Conservation (phyloP, 768 basidiomycete species). For the Lanmaoa pseudosensibilis region DNA sequence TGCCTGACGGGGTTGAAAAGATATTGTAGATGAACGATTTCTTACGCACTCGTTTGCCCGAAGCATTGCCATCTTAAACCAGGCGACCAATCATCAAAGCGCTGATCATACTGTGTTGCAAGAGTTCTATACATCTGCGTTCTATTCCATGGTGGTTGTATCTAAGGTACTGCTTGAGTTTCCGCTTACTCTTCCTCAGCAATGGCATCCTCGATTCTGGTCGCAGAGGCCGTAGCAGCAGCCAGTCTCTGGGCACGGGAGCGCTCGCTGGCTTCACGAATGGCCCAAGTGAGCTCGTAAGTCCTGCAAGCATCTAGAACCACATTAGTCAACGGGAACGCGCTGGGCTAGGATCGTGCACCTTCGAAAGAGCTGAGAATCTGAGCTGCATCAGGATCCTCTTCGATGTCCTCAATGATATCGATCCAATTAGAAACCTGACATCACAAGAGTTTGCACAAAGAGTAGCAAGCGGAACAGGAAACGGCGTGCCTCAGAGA, state of each 20-base stretch:
- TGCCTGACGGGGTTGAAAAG: conserved; percentile 42
- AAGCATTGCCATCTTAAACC: neutral
- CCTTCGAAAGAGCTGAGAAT: conserved; percentile 88
- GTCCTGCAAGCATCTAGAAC: conserved; percentile 76
- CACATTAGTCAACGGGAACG: neutral
- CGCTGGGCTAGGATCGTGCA: conserved; percentile 23
- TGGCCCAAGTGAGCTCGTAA: conserved; percentile 93
- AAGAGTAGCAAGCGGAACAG: neutral
- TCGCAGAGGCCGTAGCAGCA: conserved; percentile 33
- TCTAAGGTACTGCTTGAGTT: neutral
- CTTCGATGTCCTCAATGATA: conserved; percentile 85
- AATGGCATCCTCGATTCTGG: conserved; percentile 27
- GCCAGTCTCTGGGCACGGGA: conserved; percentile 51
- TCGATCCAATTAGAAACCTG: conserved; percentile 83
- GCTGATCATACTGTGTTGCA: neutral
- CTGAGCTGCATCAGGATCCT: conserved; percentile 74
- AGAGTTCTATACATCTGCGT: neutral
- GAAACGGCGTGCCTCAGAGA: conserved; percentile 64
- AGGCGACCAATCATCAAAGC: neutral
- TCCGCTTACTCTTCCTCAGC: conserved; percentile 27
- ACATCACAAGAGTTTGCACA: neutral
- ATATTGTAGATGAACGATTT: conserved; percentile 10
- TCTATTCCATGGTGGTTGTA: neutral
- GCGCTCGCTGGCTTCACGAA: conserved; percentile 74
- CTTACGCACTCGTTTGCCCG: neutral